These are phyloP conservation scores for Singerocomus inundabilis DNA, from an alignment of 1,284 basidiomycete species.

Conservation along the genomic window DNA sequence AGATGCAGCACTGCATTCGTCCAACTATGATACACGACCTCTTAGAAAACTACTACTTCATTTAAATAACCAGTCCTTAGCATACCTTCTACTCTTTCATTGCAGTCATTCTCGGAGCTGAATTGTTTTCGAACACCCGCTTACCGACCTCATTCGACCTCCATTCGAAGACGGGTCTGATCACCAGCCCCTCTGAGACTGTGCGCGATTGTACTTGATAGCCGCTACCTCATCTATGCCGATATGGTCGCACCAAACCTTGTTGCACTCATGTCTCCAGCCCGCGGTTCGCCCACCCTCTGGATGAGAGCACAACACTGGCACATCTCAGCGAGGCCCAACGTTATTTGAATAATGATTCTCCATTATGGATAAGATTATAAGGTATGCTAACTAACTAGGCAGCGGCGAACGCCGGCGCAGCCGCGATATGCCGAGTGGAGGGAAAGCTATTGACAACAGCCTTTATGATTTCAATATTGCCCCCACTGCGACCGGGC, in stretches of 20 bases:
- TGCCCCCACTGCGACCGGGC: conserved; percentile 14
- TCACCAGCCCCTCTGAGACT: background rate
- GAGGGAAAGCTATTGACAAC: background rate
- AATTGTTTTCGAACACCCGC: background rate
- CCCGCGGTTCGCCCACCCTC: background rate
- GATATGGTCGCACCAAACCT: background rate
- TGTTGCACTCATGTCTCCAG: background rate
- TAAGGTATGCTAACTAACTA: conserved; percentile 23
- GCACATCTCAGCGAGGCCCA: background rate
- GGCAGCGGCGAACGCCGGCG: conserved; percentile 22
- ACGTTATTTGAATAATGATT: conserved; percentile 2
- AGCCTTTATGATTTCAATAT: conserved; percentile 20
- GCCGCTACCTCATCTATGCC: background rate
- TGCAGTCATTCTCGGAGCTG: background rate
- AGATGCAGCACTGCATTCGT: background rate
- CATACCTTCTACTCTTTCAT: background rate
- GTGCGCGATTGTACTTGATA: background rate
- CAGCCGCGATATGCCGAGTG: conserved; percentile 9
- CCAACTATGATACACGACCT: too few relatives aligned
- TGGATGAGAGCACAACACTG: background rate
- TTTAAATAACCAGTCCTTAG: background rate
- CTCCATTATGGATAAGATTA: conserved; percentile 25
- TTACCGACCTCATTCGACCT: background rate
- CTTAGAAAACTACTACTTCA: background rate
- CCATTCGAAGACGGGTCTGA: background rate